Evolutionary conservation across 768 basidiomycete genomes (phyloP).

Genomic region (Pleurotus tuber-regium): DNA sequence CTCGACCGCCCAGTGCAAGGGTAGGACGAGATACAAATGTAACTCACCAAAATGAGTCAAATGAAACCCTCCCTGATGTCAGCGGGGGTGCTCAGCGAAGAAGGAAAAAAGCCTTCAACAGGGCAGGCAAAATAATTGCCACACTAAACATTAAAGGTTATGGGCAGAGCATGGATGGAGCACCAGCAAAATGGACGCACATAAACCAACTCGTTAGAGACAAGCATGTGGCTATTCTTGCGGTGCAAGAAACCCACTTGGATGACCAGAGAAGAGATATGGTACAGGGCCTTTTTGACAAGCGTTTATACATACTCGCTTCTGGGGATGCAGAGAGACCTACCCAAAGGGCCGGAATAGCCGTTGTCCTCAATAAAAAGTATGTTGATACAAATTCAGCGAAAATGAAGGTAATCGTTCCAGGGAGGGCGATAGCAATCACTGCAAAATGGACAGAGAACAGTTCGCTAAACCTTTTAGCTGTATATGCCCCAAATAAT

Average conservation of each 20-base stretch:
- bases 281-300: conserved; percentile 4
- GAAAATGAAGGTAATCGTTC: conserved; percentile 15
- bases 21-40: too few species aligned
- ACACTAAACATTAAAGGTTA: conserved; percentile 24
- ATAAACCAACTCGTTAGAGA: conserved; percentile 23
- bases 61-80: too few species aligned
- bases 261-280: conserved; percentile 3
- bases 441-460: conserved; percentile 18
- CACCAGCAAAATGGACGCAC: conserved; percentile 22
- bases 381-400: conserved; percentile 16
- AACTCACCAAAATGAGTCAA: too few species aligned
- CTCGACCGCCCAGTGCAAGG: too few species aligned
- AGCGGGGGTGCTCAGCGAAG: neutral
- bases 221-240: conserved; percentile 25
- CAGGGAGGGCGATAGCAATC: conserved; percentile 24
- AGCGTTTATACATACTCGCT: conserved; percentile 18
- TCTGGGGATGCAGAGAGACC: conserved; percentile 14
- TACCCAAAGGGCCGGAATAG: conserved; percentile 26
- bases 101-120: neutral
- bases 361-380: conserved; percentile 31
- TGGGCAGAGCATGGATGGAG: neutral
- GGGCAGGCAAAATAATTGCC: conserved; percentile 17
- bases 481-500: conserved; percentile 34
- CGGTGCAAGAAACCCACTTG: conserved; percentile 31
- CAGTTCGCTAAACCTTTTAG: conserved; percentile 22